Evolutionary conservation across 495 filamentous ascomycete species (phyloP).

Genomic region (Lasiosphaeria hispida): DNA sequence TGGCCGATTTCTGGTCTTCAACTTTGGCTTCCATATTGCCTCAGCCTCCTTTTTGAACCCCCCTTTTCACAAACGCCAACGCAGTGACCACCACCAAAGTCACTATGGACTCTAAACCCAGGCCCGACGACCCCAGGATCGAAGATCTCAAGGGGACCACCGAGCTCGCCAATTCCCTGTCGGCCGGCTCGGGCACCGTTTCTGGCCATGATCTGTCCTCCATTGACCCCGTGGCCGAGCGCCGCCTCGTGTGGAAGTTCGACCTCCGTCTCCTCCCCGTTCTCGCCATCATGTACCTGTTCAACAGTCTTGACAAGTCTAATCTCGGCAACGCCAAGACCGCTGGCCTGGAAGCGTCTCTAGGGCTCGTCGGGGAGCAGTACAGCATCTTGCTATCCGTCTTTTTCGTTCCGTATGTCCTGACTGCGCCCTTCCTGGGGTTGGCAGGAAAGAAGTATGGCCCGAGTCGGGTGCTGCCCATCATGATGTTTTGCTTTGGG

Average conservation of each 20-base stretch:
- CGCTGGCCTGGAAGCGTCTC: conserved; percentile 30
- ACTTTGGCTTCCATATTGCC: no score
- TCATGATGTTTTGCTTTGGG: conserved; percentile 68
- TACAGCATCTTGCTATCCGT: conserved; percentile 71
- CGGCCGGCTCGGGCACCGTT: no score
- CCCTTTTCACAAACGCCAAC: no score
- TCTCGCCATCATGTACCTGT: conserved; percentile 61
- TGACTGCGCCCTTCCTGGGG: conserved; percentile 63
- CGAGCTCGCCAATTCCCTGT: no score
- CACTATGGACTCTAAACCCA: no score
- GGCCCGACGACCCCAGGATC: no score
- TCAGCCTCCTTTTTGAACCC: no score
- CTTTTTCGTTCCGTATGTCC: conserved; percentile 77
- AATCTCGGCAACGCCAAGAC: conserved; percentile 74
- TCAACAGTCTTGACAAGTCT: conserved; percentile 61
- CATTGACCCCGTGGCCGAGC: conserved; percentile 53
- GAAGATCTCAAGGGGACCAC: no score
- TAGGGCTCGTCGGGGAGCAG: conserved; percentile 58
- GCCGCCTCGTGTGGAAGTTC: conserved; percentile 60
- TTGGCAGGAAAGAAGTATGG: conserved; percentile 69
- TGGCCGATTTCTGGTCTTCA: no score
- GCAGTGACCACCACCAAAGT: no score
- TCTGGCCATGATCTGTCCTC: background rate
- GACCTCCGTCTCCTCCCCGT: conserved; percentile 63
- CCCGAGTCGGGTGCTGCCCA: conserved; percentile 59